These are phyloP conservation scores for Ophiostoma sp. DNA, from an alignment of 2,329 filamentous ascomycete species.

Conservation along the genomic window DNA sequence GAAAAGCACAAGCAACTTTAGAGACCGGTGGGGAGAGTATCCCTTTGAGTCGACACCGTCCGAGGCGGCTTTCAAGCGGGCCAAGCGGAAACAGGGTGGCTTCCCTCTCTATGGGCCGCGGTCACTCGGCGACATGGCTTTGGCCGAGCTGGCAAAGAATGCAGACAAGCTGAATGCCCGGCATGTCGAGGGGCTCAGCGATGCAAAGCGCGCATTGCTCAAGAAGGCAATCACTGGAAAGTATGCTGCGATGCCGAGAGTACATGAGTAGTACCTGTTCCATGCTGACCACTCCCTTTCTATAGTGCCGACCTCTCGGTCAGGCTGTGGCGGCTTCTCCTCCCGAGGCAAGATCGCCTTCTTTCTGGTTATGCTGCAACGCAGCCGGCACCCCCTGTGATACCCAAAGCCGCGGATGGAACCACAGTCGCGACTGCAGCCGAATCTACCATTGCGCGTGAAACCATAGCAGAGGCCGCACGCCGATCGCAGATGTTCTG, in stretches of 20 bases:
- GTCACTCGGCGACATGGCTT: slow-evolving; percentile 21
- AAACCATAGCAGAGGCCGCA: not conserved
- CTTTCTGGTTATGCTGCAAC: not conserved
- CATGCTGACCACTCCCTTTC: not conserved
- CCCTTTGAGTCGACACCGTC: not conserved
- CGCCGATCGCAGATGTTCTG: slow-evolving; percentile 12
- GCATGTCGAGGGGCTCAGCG: slow-evolving; percentile 17
- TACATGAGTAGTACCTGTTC: not conserved
- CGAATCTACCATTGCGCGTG: not conserved
- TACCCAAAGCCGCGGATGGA: not conserved
- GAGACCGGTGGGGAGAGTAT: not conserved
- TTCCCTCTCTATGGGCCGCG: slow-evolving; percentile 18
- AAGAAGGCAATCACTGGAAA: not conserved
- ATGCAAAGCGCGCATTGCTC: not conserved
- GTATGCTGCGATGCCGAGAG: not conserved
- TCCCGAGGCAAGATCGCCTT: not conserved
- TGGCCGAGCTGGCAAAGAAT: slow-evolving; percentile 17
- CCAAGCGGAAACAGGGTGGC: not conserved
- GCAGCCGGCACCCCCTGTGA: not conserved
- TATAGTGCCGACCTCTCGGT: not conserved
- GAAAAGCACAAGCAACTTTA: not conserved
- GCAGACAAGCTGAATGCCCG: slow-evolving; percentile 12
- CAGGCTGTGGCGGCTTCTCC: slow-evolving; percentile 3
- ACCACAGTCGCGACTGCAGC: not conserved
- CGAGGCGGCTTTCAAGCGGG: not conserved